Conservation (phyloP, 2,329 filamentous ascomycete genomes). For the Aspergillus carbonarius region DNA sequence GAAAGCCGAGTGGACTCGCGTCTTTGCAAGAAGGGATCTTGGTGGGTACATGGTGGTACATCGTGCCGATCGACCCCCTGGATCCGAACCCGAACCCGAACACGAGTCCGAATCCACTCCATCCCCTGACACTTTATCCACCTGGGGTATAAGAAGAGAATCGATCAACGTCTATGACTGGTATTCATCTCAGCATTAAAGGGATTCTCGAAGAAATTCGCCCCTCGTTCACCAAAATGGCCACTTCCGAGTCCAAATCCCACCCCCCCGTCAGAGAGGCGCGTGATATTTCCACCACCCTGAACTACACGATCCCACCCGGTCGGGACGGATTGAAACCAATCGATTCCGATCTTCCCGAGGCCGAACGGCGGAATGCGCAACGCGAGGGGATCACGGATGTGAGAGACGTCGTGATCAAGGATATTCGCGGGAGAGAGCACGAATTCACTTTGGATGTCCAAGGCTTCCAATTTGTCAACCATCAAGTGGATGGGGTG, state of each 20-base stretch:
- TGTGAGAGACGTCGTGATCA: neutral
- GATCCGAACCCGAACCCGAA: neutral
- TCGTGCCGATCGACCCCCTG: neutral
- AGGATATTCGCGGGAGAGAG: neutral
- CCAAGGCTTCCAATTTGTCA: neutral
- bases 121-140: neutral
- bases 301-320: neutral
- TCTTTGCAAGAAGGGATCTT: neutral
- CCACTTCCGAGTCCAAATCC: neutral
- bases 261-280: neutral
- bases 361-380: neutral
- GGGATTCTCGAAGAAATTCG: neutral
- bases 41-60: neutral
- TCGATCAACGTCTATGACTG: neutral
- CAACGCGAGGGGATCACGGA: neutral
- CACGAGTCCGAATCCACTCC: neutral
- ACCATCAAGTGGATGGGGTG: neutral
- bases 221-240: neutral
- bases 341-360: neutral
- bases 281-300: neutral
- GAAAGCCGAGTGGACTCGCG: neutral
- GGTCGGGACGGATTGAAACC: neutral
- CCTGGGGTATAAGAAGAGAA: neutral
- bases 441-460: neutral
- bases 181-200: neutral